phyloP scores from a whole-genome alignment of 2,329 filamentous ascomycete genomes.

The Nothomitra cinnamomea region DNA sequence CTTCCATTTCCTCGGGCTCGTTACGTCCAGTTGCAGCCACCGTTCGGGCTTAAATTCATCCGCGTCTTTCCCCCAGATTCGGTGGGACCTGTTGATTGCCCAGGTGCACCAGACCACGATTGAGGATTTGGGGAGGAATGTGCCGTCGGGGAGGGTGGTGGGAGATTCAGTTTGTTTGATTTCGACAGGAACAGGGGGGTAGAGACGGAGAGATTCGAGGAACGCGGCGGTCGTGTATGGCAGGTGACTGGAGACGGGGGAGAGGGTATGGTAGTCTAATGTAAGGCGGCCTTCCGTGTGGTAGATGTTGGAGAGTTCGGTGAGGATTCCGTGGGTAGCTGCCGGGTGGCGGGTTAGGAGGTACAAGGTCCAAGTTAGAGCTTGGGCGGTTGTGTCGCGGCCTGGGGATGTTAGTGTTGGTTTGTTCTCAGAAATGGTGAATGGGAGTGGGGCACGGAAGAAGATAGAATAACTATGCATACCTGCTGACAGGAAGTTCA shows the following conservation, averaged over 20 bases:
- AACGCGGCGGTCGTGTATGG: slow-evolving; percentile 45
- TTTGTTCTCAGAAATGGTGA: background rate
- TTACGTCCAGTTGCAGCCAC: slow-evolving; percentile 27
- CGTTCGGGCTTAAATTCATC: slow-evolving; percentile 38
- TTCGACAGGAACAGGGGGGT: slow-evolving; percentile 48
- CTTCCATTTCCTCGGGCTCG: too few species aligned
- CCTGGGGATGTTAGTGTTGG: slow-evolving; percentile 18
- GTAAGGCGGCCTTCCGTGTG: background rate
- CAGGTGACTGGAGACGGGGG: slow-evolving; percentile 16
- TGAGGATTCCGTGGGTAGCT: slow-evolving; percentile 25
- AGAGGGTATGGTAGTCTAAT: slow-evolving; percentile 18
- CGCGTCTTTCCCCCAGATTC: slow-evolving; percentile 40
- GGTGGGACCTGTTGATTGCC: slow-evolving; percentile 41
- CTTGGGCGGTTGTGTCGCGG: slow-evolving; percentile 47
- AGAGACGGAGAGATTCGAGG: slow-evolving; percentile 43
- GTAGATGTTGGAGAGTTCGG: slow-evolving; percentile 22
- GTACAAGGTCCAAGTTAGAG: slow-evolving; percentile 47
- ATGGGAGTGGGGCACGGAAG: background rate
- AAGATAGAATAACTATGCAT: slow-evolving; percentile 12
- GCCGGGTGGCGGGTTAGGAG: slow-evolving; percentile 35
- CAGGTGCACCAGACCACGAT: slow-evolving; percentile 47
- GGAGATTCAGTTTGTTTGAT: slow-evolving; percentile 39
- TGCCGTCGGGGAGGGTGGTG: slow-evolving; percentile 42
- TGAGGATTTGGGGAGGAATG: slow-evolving; percentile 34
- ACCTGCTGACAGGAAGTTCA: slow-evolving; percentile 47